Evolutionary conservation across 768 basidiomycete genomes (phyloP), one percentile per base, ranked within the genome.

Genomic region (Piloderma croceum): DNA sequence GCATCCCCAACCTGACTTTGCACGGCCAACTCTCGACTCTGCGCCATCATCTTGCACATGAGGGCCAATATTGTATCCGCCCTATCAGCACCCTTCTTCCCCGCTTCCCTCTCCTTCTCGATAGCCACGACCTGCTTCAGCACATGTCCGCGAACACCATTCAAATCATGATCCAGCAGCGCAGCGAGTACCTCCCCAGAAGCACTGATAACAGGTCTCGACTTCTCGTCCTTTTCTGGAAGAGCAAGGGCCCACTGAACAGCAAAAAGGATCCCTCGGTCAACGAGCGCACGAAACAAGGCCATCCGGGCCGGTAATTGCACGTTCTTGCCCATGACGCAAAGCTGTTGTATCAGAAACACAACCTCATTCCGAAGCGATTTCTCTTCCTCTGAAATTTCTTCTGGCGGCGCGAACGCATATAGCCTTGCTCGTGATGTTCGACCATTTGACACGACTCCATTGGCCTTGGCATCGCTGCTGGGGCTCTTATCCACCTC

Each of bases 271-370:
- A 98, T 73, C 2, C 91, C 94, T 5, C 85, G 77, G 46, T 96
- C 91, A 37, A 93, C 79, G 18, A 98, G 74, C 6, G 80, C 73
- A 35, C 90, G 82, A 65, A 94, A 98, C 7, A 98, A 76, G 3
- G 77, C 68, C 59, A 93, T 72, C 25, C 96, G 85, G 12, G 84
- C 76, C 12, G 86, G 83, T 13, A 96, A 71, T 58, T 97, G 94
- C 7, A 97, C 84, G 56, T 91, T 92, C 73, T 98, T 99, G 44
- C 89, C 92, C 88, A 99, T 93, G 42, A 83, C 73, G 54, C 89
- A 88, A 7, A 97, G 76, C 49, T 97, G 91, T 52, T 96, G 91
- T 34, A 99, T 71, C 47, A 99, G 81, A 32, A 84, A 64, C 34
- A 98, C 76, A 20, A 92, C 85, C 51, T 93, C 86, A 24, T 78